A percentile compares a stretch with the other conserved stretches of the same genome.
Evolutionary conservation across 2,329 filamentous ascomycete genomes (phyloP).

Genomic region (Diaporthe aspalathi): DNA sequence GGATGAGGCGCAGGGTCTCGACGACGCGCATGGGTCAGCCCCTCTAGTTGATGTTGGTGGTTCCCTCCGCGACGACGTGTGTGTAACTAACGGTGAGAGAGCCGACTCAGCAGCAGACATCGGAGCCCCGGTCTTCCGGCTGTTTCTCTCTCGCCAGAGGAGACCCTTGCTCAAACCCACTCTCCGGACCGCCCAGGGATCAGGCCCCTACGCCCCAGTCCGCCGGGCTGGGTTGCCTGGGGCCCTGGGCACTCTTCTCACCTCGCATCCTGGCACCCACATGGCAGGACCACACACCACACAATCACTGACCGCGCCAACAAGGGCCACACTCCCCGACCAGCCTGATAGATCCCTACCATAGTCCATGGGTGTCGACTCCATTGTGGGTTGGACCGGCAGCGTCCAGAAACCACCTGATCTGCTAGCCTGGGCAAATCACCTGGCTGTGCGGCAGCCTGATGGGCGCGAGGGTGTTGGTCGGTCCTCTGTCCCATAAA

Average conservation of each 20-base stretch:
- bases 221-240: background rate
- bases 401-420: conserved; percentile 33
- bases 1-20: background rate
- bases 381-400: conserved; percentile 34
- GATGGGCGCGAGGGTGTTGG: conserved; percentile 1
- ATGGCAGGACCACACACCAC: conserved; percentile 11
- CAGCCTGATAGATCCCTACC: conserved; percentile 22
- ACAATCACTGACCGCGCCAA: conserved; percentile 1
- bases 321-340: background rate
- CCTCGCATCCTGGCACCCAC: conserved; percentile 27
- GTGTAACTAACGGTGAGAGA: conserved; percentile 18
- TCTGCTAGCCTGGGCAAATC: conserved; percentile 34
- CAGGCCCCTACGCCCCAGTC: conserved; percentile 14
- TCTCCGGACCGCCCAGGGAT: conserved; percentile 8
- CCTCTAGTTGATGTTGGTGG: background rate
- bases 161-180: conserved; percentile 23
- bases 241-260: conserved; percentile 17
- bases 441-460: conserved; percentile 18
- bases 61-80: background rate
- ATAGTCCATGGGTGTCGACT: conserved; percentile 5
- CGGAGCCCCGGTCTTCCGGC: conserved; percentile 18
- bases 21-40: background rate
- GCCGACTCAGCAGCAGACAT: conserved; percentile 16
- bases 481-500: conserved; percentile 20
- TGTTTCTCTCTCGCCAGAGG: conserved; percentile 21